Evolutionary conservation across 2,329 filamentous ascomycete species (phyloP), one percentile per base, ranked within the genome.

Genomic region (Knufia fluminis): DNA sequence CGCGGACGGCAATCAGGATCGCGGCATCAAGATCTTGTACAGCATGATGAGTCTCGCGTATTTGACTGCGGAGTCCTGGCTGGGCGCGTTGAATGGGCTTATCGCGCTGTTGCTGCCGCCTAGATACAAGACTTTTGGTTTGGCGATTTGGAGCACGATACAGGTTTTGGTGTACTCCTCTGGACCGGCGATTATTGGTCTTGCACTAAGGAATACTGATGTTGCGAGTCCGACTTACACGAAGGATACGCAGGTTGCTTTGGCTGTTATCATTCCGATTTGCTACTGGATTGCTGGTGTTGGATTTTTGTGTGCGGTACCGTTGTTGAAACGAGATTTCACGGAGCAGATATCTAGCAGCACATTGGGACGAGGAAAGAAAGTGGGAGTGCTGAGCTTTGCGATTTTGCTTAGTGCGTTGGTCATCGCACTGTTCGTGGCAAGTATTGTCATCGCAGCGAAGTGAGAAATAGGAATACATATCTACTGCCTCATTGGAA

Each of bases 31-130:
- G 36, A 49, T 61, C 16, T 46, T 60, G 9, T 60, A 59, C 24
- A 54, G 54, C 8, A 50, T 52, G 23, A 56, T 60, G 50, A 55
- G 44, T 22, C 31, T 51, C 2, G 59, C 57, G 12, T 56, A 59
- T 28, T 17, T 59, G 3, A 54, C 56, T 1, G 56, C 59, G 3
- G 58, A 61, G 46, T 48, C 53, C 10, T 61, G 58, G 58, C 56
- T 59, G n/a, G 58, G 58, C 2, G 50, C 50, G 3, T 45, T 58
- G 23, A 52, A 51, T 7, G 19, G 35, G 6, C 14, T 38, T 31
- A 28, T 59, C 10, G 48, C 50, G 4, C 44, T 55, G 1, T 38
- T 60, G 4, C 51, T 60, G 2, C 52, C 55, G 20, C 57, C 54
- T 14, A 46, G 33, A 6, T 51, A 52, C 43, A 60, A 60, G 47